Percentiles rank a stretch among this genome's conserved stretches.
These are phyloP conservation scores for Ophiostoma novo-ulmi DNA, from an alignment of 2,329 filamentous ascomycete genomes.

Conservation along the genomic window DNA sequence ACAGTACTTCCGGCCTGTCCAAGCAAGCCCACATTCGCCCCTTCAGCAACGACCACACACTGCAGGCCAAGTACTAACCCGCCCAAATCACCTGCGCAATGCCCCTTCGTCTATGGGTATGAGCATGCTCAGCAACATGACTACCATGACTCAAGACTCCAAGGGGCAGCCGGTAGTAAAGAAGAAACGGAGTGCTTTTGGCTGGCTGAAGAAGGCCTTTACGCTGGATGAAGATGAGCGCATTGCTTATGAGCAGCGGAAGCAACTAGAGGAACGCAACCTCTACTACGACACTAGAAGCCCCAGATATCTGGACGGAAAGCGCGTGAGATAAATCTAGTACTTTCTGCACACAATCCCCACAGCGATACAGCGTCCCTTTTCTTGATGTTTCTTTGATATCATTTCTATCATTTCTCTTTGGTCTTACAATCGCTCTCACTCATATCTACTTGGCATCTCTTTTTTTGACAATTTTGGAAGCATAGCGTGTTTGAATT, in stretches of 20 bases:
- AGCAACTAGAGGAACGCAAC: constrained; percentile 41
- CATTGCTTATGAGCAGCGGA: constrained; percentile 53
- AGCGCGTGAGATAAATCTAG: constrained; percentile 37
- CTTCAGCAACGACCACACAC: constrained; percentile 57
- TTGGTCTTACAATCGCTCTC: neutral
- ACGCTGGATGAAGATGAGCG: constrained; percentile 60
- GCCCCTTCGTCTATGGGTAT: constrained; percentile 52
- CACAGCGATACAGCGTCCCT: neutral
- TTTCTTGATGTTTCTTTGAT: neutral
- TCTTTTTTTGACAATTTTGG: constrained; percentile 22
- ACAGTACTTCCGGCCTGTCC: constrained; percentile 58
- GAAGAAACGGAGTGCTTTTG: constrained; percentile 63
- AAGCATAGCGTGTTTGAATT: constrained; percentile 26
- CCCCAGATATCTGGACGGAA: constrained; percentile 54
- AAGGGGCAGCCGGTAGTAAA: constrained; percentile 43
- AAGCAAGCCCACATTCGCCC: constrained; percentile 59
- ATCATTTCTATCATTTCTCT: neutral
- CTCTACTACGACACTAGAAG: constrained; percentile 48
- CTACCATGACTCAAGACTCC: constrained; percentile 43
- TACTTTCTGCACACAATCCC: neutral
- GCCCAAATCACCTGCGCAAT: constrained; percentile 41
- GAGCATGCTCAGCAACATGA: constrained; percentile 54
- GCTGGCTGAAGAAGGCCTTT: constrained; percentile 65
- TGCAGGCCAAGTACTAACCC: constrained; percentile 39
- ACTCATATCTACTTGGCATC: constrained; percentile 4